Evolutionary conservation across 805 yeast genomes (phyloP), one percentile per base, ranked within the genome.

Genomic region (Blastobotrys attinorum): DNA sequence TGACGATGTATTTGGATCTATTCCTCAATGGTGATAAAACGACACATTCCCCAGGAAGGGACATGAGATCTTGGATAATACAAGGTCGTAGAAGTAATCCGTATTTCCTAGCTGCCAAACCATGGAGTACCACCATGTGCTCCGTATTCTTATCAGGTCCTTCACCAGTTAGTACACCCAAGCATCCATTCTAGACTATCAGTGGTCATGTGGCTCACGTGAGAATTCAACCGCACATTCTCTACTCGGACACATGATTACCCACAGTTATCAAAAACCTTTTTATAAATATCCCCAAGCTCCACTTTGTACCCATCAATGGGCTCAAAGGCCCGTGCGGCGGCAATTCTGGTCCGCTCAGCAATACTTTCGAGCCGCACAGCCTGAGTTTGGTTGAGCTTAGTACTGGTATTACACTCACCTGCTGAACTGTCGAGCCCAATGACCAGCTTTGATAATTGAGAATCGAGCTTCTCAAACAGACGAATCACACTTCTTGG

Each of bases 361-460:
- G 36, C 43, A 7, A 40, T 33, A 5, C 37, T 29, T 5, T 18
- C 37, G 15, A 40, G 25, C 25, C 43, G n/a, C 22, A 40, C 43
- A 4, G 31, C 36, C 11, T 32, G 37, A 10, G 43, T 40, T 31
- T 40, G 43, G 4, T 16, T 22, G 8, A 40, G 22, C 4, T 17
- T n/a, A 10, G 34, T 37, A 4, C 20, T 23, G 5, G 10, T 29
- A 15, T 11, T 23, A n/a, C n/a, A n/a, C n/a, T n/a, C n/a, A n/a
- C n/a, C n/a, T n/a, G n/a, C n/a, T 11, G 20, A 21, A 21, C 8
- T 17, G 22, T 13, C 18, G 18, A 37, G n/a, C 13, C n/a, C 17
- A 5, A n/a, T n/a, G 17, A 25, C 22, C 7, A 38, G 18, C 13
- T 17, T 7, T 18, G 47, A 31, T 13, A 13, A 22, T 23, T 22